Evolutionary conservation across 768 basidiomycete genomes (phyloP).

Genomic region (Lentinula sp.): DNA sequence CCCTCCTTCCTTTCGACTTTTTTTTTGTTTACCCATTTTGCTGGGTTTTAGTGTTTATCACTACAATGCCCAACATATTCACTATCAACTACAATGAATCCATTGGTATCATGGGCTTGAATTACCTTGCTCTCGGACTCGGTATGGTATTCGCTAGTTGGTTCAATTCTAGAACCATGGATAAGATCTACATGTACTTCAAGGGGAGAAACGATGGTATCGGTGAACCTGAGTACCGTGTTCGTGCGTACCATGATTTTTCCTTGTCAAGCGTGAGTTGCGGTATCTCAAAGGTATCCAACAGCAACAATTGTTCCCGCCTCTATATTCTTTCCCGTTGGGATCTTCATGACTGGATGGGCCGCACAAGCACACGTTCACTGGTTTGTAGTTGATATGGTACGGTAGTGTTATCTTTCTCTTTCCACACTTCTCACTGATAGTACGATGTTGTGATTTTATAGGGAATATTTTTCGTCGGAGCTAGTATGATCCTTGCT

Average conservation of each 20-base stretch:
- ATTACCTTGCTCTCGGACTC: constrained; percentile 68
- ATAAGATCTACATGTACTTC: constrained; percentile 44
- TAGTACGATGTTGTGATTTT: not conserved
- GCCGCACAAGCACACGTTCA: constrained; percentile 46
- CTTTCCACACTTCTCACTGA: constrained; percentile 1
- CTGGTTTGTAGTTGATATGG: constrained; percentile 71
- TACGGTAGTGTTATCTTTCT: constrained; percentile 21
- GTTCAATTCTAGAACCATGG: constrained; percentile 49
- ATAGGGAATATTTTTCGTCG: constrained; percentile 53
- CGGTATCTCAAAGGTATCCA: not conserved
- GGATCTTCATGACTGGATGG: constrained; percentile 70
- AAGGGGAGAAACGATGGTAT: constrained; percentile 42
- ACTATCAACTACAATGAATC: constrained; percentile 44
- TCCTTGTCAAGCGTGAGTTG: no score
- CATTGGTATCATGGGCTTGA: constrained; percentile 54
- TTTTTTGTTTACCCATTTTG: not conserved
- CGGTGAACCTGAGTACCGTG: constrained; percentile 44
- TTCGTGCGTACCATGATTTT: constrained; percentile 28
- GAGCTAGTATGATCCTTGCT: constrained; percentile 49
- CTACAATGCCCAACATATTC: constrained; percentile 59
- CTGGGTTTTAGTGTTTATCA: constrained; percentile 50
- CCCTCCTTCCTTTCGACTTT: not conserved
- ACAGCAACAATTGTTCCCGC: constrained; percentile 56
- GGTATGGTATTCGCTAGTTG: constrained; percentile 51
- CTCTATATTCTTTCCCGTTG: constrained; percentile 54